Conservation (phyloP, 2,329 filamentous ascomycete genomes). For the Fragosphaeria purpurea region DNA sequence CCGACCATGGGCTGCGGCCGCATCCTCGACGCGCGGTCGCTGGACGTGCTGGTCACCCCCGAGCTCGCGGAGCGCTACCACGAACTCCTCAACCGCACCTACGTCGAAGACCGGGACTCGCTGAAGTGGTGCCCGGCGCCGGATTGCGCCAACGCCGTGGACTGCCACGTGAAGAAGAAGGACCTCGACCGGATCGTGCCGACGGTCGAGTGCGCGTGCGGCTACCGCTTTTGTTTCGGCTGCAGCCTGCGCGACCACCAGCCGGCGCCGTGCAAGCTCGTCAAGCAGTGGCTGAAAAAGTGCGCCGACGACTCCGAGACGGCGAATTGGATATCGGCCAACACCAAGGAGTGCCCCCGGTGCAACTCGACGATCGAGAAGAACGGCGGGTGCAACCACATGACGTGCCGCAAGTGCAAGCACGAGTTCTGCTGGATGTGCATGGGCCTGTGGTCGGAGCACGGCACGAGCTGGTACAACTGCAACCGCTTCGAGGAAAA, state of each 20-base stretch:
- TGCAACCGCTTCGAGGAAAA: slow-evolving; percentile 97
- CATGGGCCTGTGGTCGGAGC: slow-evolving; percentile 97
- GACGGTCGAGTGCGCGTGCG: slow-evolving; percentile 77
- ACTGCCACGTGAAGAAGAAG: slow-evolving; percentile 80
- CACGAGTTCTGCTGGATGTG: slow-evolving; percentile 99
- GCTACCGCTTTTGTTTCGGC: slow-evolving; percentile 88
- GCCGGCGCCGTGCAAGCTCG: slow-evolving; percentile 79
- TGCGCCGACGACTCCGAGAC: slow-evolving; percentile 98
- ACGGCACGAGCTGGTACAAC: slow-evolving; percentile 99
- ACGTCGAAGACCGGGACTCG: slow-evolving; percentile 91
- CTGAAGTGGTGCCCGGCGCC: slow-evolving; percentile 97
- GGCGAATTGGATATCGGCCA: slow-evolving; percentile 98
- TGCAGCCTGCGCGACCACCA: slow-evolving; percentile 86
- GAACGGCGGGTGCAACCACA: slow-evolving; percentile 96
- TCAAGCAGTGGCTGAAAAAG: slow-evolving; percentile 95
- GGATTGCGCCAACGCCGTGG: slow-evolving; percentile 89
- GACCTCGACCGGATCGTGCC: slow-evolving; percentile 79
- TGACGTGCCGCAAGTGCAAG: slow-evolving; percentile 93
- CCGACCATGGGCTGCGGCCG: slow-evolving; percentile 78
- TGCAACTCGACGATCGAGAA: slow-evolving; percentile 98
- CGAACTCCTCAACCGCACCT: slow-evolving; percentile 80
- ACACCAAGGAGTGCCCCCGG: slow-evolving; percentile 95
- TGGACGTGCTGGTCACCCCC: slow-evolving; percentile 61
- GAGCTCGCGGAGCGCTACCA: slow-evolving; percentile 59
- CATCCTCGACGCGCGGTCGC: slow-evolving; percentile 81